Conservation (phyloP, 495 filamentous ascomycete species). For the Aspergillus bertholletiae region DNA sequence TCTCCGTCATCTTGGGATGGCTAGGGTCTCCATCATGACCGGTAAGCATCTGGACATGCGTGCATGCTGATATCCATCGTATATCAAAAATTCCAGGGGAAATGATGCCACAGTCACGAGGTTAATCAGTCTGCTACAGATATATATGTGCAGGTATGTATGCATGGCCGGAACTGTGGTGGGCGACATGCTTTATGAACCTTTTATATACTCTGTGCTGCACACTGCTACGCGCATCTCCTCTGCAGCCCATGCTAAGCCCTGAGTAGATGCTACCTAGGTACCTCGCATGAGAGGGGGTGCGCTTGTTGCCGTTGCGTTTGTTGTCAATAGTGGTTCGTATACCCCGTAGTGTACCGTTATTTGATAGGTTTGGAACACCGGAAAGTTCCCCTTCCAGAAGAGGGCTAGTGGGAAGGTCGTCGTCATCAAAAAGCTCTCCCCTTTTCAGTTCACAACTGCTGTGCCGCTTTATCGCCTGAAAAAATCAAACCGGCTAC, state of each 20-base stretch:
- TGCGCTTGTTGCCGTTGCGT: not conserved
- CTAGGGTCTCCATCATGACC: not conserved
- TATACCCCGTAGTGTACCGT: not conserved
- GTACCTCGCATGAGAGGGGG: not conserved
- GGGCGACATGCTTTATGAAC: not conserved
- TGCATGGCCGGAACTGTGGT: not conserved
- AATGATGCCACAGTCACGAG: not conserved
- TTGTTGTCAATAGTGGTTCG: not conserved
- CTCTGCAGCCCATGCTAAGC: not conserved
- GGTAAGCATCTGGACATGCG: not conserved
- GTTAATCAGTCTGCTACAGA: not conserved
- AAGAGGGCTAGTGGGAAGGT: constrained; percentile 12
- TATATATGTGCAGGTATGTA: not conserved
- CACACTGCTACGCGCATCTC: not conserved
- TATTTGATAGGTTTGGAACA: not conserved
- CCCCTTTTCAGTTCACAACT: not conserved
- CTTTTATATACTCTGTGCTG: not conserved
- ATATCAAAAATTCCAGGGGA: no score
- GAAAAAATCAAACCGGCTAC: constrained; percentile 1
- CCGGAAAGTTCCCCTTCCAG: constrained; percentile 6
- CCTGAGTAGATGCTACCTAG: not conserved
- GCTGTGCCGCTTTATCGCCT: not conserved
- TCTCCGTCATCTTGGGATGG: not conserved
- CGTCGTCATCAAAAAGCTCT: constrained; percentile 19
- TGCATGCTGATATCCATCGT: not conserved